A percentile compares a stretch with the other conserved stretches of the same genome.
These are phyloP conservation scores for Thielaviopsis populi DNA, from an alignment of 2,329 filamentous ascomycete species.

Conservation along the genomic window DNA sequence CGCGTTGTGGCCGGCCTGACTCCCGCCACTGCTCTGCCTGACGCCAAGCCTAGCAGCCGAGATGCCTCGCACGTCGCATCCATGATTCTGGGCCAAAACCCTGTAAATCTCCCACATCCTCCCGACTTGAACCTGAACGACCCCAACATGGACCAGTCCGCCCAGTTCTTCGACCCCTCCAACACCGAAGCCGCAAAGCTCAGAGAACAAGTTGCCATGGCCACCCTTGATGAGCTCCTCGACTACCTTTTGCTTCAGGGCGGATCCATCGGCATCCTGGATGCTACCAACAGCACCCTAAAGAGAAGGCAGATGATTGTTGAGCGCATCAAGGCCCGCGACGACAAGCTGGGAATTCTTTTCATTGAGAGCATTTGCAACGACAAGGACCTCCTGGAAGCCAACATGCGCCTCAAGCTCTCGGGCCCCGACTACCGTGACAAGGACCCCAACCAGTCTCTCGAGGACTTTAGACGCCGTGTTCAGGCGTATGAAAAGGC, in stretches of 20 bases:
- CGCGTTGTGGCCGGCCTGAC: slow-evolving; percentile 56
- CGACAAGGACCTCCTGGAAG: slow-evolving; percentile 70
- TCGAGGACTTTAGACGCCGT: slow-evolving; percentile 83
- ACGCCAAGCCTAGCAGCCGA: slow-evolving; percentile 26
- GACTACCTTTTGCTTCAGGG: slow-evolving; percentile 72
- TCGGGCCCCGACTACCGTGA: slow-evolving; percentile 91
- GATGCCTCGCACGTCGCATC: slow-evolving; percentile 38
- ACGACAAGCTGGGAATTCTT: slow-evolving; percentile 77
- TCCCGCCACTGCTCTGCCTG: slow-evolving; percentile 19
- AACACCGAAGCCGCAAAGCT: slow-evolving; percentile 71
- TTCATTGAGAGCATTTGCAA: slow-evolving; percentile 93
- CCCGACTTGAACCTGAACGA: slow-evolving; percentile 15
- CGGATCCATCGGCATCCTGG: slow-evolving; percentile 85
- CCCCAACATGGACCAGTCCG: slow-evolving; percentile 58
- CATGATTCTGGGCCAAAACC: slow-evolving; percentile 42
- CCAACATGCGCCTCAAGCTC: slow-evolving; percentile 93
- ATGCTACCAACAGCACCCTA: slow-evolving; percentile 93
- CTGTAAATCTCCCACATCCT: slow-evolving; percentile 24
- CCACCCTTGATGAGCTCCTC: slow-evolving; percentile 80
- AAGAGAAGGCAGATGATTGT: slow-evolving; percentile 72
- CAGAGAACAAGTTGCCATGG: slow-evolving; percentile 80
- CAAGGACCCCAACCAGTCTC: slow-evolving; percentile 72
- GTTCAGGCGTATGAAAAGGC: slow-evolving; percentile 88
- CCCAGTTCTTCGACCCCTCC: slow-evolving; percentile 82
- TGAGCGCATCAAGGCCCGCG: slow-evolving; percentile 63